Conservation (phyloP, 2,329 filamentous ascomycete species). For the Rutstroemia sp. region DNA sequence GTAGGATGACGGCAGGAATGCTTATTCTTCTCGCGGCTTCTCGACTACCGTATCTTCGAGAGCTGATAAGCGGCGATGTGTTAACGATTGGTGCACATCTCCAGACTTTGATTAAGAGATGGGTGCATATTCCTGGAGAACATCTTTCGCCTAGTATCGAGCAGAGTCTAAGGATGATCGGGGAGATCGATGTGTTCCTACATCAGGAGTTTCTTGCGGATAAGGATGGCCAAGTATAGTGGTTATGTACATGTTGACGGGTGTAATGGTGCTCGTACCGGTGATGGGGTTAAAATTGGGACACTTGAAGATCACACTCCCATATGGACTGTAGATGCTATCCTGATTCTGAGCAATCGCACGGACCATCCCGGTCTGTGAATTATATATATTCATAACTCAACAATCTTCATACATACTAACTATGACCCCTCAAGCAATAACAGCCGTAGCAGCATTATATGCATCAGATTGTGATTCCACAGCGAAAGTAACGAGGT, state of each 20-base stretch:
- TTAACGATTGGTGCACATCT: constrained; percentile 37
- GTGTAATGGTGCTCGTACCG: background rate
- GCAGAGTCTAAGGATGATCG: constrained; percentile 40
- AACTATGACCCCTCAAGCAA: no score
- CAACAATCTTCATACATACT: no score
- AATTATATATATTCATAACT: no score
- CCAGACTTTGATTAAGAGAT: constrained; percentile 33
- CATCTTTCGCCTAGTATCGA: constrained; percentile 38
- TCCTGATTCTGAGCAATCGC: no score
- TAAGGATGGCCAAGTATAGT: background rate
- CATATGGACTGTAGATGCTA: no score
- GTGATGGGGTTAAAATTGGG: no score
- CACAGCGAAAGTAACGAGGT: no score
- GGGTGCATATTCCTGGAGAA: constrained; percentile 34
- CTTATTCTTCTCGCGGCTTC: constrained; percentile 40
- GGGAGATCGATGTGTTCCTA: constrained; percentile 37
- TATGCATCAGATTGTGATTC: no score
- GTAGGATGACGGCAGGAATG: constrained; percentile 43
- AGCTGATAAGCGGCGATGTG: constrained; percentile 34
- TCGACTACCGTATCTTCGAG: constrained; percentile 32
- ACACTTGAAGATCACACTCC: no score
- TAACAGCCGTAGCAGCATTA: no score
- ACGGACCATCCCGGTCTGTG: no score
- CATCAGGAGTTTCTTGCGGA: constrained; percentile 26
- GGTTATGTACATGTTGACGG: background rate